Percentiles rank a stretch among this genome's conserved stretches.
Conservation (phyloP, 768 basidiomycete species). For the Lentinula sp. region DNA sequence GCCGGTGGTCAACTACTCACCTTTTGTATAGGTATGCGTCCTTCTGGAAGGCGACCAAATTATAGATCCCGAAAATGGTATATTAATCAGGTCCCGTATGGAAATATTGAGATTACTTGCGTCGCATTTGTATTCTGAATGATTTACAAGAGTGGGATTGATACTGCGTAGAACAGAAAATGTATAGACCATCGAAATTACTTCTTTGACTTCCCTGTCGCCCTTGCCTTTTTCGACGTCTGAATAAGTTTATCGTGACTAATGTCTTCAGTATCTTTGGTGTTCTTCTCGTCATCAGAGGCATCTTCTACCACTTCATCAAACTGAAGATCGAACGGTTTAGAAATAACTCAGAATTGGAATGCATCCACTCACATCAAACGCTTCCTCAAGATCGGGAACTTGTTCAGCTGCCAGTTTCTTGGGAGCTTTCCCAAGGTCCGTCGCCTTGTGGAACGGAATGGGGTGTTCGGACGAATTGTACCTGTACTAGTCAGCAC, state of each 20-base stretch:
- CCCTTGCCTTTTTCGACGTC: slow-evolving; percentile 35
- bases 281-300: slow-evolving; percentile 43
- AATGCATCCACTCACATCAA: slow-evolving; percentile 51
- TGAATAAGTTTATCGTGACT: slow-evolving; percentile 31
- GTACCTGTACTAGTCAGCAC: slow-evolving; percentile 47
- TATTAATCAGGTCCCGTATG: too few relatives aligned
- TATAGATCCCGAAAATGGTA: background rate
- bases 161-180: background rate
- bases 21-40: slow-evolving; percentile 25
- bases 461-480: slow-evolving; percentile 89
- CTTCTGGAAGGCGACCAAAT: slow-evolving; percentile 26
- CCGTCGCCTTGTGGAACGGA: slow-evolving; percentile 86
- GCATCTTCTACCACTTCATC: slow-evolving; percentile 42
- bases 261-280: slow-evolving; percentile 21
- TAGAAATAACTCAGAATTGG: background rate
- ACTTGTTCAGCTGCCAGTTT: slow-evolving; percentile 69
- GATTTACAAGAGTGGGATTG: background rate
- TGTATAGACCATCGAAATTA: background rate
- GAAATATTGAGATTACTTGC: too few relatives aligned
- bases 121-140: background rate
- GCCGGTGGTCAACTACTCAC: background rate
- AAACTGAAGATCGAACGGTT: slow-evolving; percentile 21
- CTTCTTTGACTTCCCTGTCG: slow-evolving; percentile 13
- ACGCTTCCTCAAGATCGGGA: slow-evolving; percentile 91
- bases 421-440: slow-evolving; percentile 75